phyloP scores from a whole-genome alignment of 768 basidiomycete species.

The Neoboletus brunneissimus region DNA sequence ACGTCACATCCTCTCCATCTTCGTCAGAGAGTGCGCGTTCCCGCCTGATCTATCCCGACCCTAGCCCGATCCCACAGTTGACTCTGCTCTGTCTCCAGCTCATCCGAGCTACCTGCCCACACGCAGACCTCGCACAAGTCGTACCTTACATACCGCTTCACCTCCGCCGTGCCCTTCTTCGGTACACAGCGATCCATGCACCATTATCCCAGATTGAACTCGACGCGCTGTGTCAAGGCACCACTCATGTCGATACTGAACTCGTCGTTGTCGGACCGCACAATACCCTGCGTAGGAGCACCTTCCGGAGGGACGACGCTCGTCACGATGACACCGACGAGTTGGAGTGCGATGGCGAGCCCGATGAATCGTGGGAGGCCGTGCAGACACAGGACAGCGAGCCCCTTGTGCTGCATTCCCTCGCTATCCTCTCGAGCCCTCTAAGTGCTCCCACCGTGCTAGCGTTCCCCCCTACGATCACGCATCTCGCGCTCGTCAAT shows the following conservation, averaged over 20 bases:
- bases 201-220: slow-evolving; percentile 54
- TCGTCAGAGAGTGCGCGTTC: neutral
- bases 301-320: slow-evolving; percentile 33
- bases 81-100: slow-evolving; percentile 55
- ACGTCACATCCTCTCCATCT: neutral
- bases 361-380: slow-evolving; percentile 42
- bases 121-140: slow-evolving; percentile 46
- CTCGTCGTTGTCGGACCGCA: slow-evolving; percentile 60
- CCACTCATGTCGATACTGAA: slow-evolving; percentile 61
- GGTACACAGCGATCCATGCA: slow-evolving; percentile 53
- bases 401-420: slow-evolving; percentile 38
- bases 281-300: slow-evolving; percentile 41
- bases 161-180: slow-evolving; percentile 55
- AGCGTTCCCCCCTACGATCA: slow-evolving; percentile 61
- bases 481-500: slow-evolving; percentile 56
- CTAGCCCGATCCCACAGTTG: slow-evolving; percentile 44
- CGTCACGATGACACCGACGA: neutral
- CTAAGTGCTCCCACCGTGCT: slow-evolving; percentile 45
- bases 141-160: slow-evolving; percentile 55
- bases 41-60: slow-evolving; percentile 16
- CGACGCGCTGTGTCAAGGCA: slow-evolving; percentile 45
- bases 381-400: slow-evolving; percentile 29
- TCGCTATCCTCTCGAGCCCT: slow-evolving; percentile 50
- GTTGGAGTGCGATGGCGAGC: neutral
- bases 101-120: slow-evolving; percentile 41